These are phyloP conservation scores for Xylaria nigripes DNA, from an alignment of 495 filamentous ascomycete species.

Conservation along the genomic window DNA sequence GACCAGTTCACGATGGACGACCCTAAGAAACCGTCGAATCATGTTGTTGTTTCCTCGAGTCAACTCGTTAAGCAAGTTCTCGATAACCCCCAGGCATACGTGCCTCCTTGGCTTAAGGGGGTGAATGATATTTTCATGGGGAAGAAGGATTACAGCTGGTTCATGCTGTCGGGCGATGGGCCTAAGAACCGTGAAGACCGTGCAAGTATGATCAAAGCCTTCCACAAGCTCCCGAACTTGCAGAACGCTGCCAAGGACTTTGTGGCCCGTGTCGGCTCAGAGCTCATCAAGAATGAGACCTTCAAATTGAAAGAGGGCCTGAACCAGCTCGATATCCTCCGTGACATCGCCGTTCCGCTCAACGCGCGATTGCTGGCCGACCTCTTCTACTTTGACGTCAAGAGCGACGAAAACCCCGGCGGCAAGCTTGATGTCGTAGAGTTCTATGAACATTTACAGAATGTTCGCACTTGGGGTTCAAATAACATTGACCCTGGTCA, in stretches of 20 bases:
- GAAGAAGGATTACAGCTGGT: constrained; percentile 40
- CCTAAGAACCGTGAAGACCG: constrained; percentile 32
- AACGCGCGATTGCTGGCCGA: constrained; percentile 30
- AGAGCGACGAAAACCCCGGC: constrained; percentile 49
- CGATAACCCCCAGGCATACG: constrained; percentile 34
- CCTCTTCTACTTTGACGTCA: constrained; percentile 56
- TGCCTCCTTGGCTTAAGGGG: constrained; percentile 15
- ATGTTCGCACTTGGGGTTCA: constrained; percentile 56
- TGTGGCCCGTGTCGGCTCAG: constrained; percentile 51
- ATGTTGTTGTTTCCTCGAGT: constrained; percentile 48
- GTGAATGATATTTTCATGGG: constrained; percentile 17
- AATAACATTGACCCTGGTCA: constrained; percentile 57
- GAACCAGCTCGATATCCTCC: constrained; percentile 63
- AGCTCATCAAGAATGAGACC: constrained; percentile 53
- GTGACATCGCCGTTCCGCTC: constrained; percentile 54
- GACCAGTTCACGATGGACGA: constrained; percentile 51
- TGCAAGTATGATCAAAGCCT: constrained; percentile 48
- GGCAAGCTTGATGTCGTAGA: constrained; percentile 51
- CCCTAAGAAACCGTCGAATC: constrained; percentile 13
- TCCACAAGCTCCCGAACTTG: constrained; percentile 45
- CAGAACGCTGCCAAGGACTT: constrained; percentile 45
- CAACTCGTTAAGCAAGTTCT: constrained; percentile 45
- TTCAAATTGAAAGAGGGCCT: constrained; percentile 42
- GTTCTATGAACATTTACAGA: constrained; percentile 50
- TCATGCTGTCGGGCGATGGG: constrained; percentile 48